These are phyloP conservation scores for Articulospora tetracladia DNA, from an alignment of 495 filamentous ascomycete genomes.

Conservation along the genomic window DNA sequence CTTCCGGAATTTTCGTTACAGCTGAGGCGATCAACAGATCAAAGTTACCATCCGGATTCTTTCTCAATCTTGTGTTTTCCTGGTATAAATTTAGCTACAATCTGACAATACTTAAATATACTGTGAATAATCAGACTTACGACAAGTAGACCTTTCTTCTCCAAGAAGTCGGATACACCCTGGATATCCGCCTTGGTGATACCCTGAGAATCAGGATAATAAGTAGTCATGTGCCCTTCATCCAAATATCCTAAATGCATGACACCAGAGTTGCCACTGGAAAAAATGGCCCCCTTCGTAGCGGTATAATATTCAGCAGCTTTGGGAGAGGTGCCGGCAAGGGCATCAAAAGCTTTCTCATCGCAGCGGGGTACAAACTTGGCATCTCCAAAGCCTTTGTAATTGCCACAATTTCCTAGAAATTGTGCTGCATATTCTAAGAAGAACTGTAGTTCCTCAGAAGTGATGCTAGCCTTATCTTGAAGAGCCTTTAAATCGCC, in stretches of 20 bases:
- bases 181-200: constrained; percentile 86
- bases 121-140: constrained; percentile 8
- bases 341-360: constrained; percentile 59
- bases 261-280: constrained; percentile 56
- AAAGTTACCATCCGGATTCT: constrained; percentile 66
- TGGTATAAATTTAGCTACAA: constrained; percentile 25
- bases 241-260: constrained; percentile 87
- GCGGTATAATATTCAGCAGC: constrained; percentile 63
- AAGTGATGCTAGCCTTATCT: constrained; percentile 62
- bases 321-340: constrained; percentile 60
- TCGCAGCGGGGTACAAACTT: constrained; percentile 87
- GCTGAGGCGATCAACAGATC: constrained; percentile 84
- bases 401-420: constrained; percentile 89
- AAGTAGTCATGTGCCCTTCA: constrained; percentile 80
- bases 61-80: constrained; percentile 85
- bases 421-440: constrained; percentile 86
- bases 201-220: constrained; percentile 83
- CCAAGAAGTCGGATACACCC: constrained; percentile 66
- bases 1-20: constrained; percentile 37
- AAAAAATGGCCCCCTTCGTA: constrained; percentile 71
- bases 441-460: constrained; percentile 69
- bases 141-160: constrained; percentile 60
- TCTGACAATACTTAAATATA: not conserved
- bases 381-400: constrained; percentile 91
- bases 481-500: constrained; percentile 78